Base-by-base conservation (phyloP, 441 rosid species). In the Gossypium schwendimanii region DNA sequence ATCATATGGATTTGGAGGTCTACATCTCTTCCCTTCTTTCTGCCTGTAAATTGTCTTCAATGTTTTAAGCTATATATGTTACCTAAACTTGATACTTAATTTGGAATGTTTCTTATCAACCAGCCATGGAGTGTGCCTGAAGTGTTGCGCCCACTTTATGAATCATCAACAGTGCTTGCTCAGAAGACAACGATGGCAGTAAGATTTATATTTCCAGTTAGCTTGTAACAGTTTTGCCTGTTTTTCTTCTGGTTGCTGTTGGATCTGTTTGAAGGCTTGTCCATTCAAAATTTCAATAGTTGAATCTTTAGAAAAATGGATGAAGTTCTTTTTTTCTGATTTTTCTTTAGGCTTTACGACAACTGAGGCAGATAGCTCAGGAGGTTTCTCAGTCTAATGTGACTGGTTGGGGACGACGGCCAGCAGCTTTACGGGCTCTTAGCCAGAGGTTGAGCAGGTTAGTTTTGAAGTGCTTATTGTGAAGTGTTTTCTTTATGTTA, bases 121-220 rank as follows among this genome's bases (percentile, higher is more conserved):
- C 74, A 94, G 98, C 97, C 97, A 14, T 87, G 97, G 90, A 88
- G 91, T 33, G 99, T 94, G 76, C 98, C 99, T 55, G 99, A 94
- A 83, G 99, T 94, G 68, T 77, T 94, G 64, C 94, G 99, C 41
- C 96, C 99, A 0, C 84, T 92, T 53, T 94, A 94, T 49, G 99
- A 94, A 82, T 94, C 98, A 72, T 90, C 99, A 64, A 88, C 89
- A 28, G 87, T 89, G 76, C 97, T 94, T 81, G 96, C 99, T 8
- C 99, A 94, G 76, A 94, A 89, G 89, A 89, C 89, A 50, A 92
- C 99, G 39, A 87, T 94, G 96, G 92, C 93, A 0, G 99, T 94
- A 76, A 81, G 94, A 71, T 62, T 5, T 76, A 10, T 45, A 54
- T 45, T 5, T 28, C 18, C 20, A 6, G 47, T 63, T 61, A 68